Evolutionary conservation across 495 filamentous ascomycete genomes (phyloP).

Genomic region (Usnea hakonensis): DNA sequence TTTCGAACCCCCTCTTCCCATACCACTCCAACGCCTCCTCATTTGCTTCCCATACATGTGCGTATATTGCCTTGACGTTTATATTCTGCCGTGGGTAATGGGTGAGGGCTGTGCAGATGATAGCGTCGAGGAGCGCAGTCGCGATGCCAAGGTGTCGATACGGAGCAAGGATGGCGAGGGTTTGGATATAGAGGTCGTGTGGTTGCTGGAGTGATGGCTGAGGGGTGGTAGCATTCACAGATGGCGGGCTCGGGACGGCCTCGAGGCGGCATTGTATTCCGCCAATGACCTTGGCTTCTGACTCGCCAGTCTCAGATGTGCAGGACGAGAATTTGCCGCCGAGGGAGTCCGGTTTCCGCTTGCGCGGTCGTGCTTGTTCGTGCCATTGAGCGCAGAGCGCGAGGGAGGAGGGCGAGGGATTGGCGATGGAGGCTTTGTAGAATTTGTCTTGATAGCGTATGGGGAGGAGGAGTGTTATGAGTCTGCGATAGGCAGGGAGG

Average conservation of each 20-base stretch:
- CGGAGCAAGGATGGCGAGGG: constrained; percentile 71
- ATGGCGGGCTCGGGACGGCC: constrained; percentile 33
- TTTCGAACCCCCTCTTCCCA: constrained; percentile 63
- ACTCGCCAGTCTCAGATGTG: constrained; percentile 6
- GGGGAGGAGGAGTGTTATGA: constrained; percentile 77
- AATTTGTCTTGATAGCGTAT: constrained; percentile 82
- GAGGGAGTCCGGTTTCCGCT: constrained; percentile 17
- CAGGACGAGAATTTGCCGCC: not conserved
- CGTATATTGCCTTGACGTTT: constrained; percentile 55
- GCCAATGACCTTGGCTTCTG: constrained; percentile 59
- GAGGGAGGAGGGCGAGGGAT: constrained; percentile 57
- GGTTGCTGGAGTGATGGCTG: constrained; percentile 27
- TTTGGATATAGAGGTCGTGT: constrained; percentile 71
- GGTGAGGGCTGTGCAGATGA: constrained; percentile 40
- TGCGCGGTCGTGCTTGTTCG: constrained; percentile 39
- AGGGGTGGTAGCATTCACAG: constrained; percentile 22
- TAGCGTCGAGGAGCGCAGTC: constrained; percentile 54
- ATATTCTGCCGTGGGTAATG: constrained; percentile 27
- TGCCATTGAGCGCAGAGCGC: constrained; percentile 72
- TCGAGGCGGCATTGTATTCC: constrained; percentile 80
- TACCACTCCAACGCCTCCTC: constrained; percentile 85
- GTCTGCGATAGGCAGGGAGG: constrained; percentile 66
- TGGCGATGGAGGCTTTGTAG: constrained; percentile 67
- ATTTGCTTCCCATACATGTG: constrained; percentile 94
- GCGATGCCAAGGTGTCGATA: constrained; percentile 77